These are phyloP conservation scores for Monilinia aucupariae DNA, from an alignment of 2,329 filamentous ascomycete species.

Conservation along the genomic window DNA sequence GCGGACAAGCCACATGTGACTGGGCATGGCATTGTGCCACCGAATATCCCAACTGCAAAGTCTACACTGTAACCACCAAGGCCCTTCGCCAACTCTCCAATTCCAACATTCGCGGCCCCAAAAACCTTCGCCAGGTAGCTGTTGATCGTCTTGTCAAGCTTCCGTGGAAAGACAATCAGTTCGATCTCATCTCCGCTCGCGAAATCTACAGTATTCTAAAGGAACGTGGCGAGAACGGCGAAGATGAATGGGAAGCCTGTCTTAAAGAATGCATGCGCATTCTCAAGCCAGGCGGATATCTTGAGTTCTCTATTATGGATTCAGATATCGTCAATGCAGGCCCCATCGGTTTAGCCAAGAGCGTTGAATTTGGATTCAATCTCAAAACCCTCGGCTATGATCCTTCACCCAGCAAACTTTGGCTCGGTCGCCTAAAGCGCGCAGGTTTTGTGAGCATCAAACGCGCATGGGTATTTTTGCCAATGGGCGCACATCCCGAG, in stretches of 20 bases:
- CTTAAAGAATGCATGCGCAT: slow-evolving; percentile 83
- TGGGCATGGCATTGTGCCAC: slow-evolving; percentile 94
- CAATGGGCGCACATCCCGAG: slow-evolving; percentile 59
- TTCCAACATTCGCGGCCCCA: slow-evolving; percentile 71
- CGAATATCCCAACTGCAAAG: slow-evolving; percentile 76
- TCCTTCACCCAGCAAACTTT: slow-evolving; percentile 73
- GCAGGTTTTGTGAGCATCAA: slow-evolving; percentile 76
- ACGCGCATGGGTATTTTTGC: slow-evolving; percentile 83
- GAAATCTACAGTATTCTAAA: slow-evolving; percentile 83
- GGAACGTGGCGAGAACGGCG: slow-evolving; percentile 57
- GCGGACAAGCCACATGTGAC: slow-evolving; percentile 77
- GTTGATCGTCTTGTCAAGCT: slow-evolving; percentile 73
- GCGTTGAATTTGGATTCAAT: slow-evolving; percentile 86
- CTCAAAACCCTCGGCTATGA: slow-evolving; percentile 89
- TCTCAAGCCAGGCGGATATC: slow-evolving; percentile 80
- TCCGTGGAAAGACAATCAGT: slow-evolving; percentile 79
- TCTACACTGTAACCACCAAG: slow-evolving; percentile 82
- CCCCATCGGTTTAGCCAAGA: slow-evolving; percentile 70
- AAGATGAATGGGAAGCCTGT: slow-evolving; percentile 84
- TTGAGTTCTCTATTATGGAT: slow-evolving; percentile 88
- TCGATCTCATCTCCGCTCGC: slow-evolving; percentile 86
- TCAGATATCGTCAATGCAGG: slow-evolving; percentile 85
- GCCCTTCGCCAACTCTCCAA: slow-evolving; percentile 64
- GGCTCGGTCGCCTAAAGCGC: slow-evolving; percentile 66
- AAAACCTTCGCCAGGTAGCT: slow-evolving; percentile 79